Conservation (phyloP, 1,284 basidiomycete genomes). For the Austroboletus novae-zelandiae region DNA sequence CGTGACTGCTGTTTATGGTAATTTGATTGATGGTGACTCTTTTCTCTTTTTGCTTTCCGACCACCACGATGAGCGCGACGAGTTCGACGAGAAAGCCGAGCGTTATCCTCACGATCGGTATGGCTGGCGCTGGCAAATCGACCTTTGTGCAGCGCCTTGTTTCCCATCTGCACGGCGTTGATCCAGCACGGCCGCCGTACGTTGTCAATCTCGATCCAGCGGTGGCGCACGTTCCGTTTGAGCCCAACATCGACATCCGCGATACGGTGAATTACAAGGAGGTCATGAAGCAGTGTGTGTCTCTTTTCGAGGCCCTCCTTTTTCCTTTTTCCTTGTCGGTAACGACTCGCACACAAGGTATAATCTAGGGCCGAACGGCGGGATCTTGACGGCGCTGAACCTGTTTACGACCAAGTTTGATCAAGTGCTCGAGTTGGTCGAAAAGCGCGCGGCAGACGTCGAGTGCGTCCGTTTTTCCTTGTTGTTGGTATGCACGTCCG, state of each 20-base stretch:
- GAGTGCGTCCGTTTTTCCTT: conserved; percentile 60
- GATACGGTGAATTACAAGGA: conserved; percentile 98
- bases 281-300: conserved; percentile 97
- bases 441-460: conserved; percentile 84
- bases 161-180: conserved; percentile 69
- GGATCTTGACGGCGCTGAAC: conserved; percentile 95
- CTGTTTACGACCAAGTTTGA: conserved; percentile 99
- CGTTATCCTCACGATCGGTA: conserved; percentile 87
- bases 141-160: conserved; percentile 95
- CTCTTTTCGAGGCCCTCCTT: conserved; percentile 12
- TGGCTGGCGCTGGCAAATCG: conserved; percentile 96
- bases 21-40: neutral
- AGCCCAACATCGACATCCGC: conserved; percentile 96
- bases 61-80: conserved; percentile 1
- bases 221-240: conserved; percentile 86
- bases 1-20: conserved; percentile 19
- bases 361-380: conserved; percentile 97
- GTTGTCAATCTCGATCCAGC: conserved; percentile 98
- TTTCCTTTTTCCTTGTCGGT: neutral
- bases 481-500: neutral
- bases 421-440: conserved; percentile 90
- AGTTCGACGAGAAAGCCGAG: conserved; percentile 56
- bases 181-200: conserved; percentile 78
- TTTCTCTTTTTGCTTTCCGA: conserved; percentile 6
- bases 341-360: conserved; percentile 57